phyloP scores from a whole-genome alignment of 495 filamentous ascomycete genomes.

The Cercophora newfieldiana region DNA sequence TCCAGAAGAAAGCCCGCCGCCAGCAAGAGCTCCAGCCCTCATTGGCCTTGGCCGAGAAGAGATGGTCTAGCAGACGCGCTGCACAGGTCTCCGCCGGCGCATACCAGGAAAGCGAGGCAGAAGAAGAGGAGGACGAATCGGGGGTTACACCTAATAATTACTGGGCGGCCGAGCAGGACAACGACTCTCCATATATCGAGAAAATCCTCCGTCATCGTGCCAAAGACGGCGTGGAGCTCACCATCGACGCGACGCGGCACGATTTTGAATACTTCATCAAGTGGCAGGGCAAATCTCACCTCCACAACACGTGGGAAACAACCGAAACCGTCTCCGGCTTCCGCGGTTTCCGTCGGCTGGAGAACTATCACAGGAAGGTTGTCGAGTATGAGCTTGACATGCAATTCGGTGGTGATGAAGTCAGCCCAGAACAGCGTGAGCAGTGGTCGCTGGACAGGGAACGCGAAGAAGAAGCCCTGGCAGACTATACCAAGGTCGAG shows the following conservation, averaged over 20 bases:
- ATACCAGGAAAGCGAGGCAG: constrained; percentile 80
- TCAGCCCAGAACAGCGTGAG: constrained; percentile 83
- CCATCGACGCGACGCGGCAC: constrained; percentile 61
- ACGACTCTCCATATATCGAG: constrained; percentile 81
- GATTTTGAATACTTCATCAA: constrained; percentile 96
- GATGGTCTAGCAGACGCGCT: constrained; percentile 87
- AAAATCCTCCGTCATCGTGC: constrained; percentile 81
- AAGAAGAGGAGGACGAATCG: constrained; percentile 64
- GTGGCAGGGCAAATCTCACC: constrained; percentile 93
- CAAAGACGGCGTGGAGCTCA: constrained; percentile 64
- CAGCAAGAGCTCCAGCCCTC: constrained; percentile 61
- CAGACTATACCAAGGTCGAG: constrained; percentile 86
- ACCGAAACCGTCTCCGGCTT: constrained; percentile 60
- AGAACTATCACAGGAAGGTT: constrained; percentile 88
- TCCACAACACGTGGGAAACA: constrained; percentile 92
- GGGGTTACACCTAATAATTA: constrained; percentile 57
- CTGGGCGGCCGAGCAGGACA: constrained; percentile 63
- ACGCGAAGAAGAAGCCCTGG: constrained; percentile 75
- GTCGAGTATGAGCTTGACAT: constrained; percentile 73
- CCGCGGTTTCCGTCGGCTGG: constrained; percentile 78
- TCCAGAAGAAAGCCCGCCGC: constrained; percentile 70
- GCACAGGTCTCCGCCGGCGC: constrained; percentile 83
- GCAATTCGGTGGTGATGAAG: constrained; percentile 63
- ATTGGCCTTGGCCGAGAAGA: constrained; percentile 67
- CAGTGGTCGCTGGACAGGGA: constrained; percentile 89